phyloP scores from a whole-genome alignment of 305 asterid genomes.

The Fraxinus baroniana region DNA sequence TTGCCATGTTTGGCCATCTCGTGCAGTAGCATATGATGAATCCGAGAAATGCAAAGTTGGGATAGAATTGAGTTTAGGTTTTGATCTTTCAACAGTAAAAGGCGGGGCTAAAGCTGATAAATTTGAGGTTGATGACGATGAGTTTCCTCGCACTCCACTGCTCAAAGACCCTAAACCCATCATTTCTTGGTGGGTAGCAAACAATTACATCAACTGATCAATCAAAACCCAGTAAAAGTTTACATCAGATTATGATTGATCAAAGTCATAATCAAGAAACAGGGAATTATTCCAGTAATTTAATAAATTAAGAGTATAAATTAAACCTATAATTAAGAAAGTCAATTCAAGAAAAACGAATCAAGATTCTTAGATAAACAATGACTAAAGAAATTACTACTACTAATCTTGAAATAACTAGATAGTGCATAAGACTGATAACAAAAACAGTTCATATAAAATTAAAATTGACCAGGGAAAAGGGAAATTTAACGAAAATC shows the following conservation, averaged over 20 bases:
- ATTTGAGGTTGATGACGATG: conserved; percentile 64
- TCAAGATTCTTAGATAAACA: conserved; percentile 4
- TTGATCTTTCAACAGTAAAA: conserved; percentile 72
- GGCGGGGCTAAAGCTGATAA: conserved; percentile 92
- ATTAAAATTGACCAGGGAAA: background rate
- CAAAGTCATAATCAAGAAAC: background rate
- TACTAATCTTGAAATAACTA: background rate
- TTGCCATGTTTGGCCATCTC: conserved; percentile 52
- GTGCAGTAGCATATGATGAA: conserved; percentile 32
- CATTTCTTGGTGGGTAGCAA: conserved; percentile 35
- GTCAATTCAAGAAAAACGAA: conserved; percentile 1
- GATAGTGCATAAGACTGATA: background rate
- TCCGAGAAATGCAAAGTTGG: conserved; percentile 47
- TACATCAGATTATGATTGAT: conserved; percentile 8
- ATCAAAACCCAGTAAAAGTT: conserved; percentile 34
- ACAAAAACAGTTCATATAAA: background rate
- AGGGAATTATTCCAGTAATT: background rate
- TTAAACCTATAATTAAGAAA: conserved; percentile 10
- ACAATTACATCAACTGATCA: conserved; percentile 33
- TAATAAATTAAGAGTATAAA: background rate
- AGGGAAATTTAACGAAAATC: background rate
- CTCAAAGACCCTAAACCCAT: conserved; percentile 66
- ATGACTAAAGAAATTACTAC: conserved; percentile 1
- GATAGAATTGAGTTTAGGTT: conserved; percentile 51
- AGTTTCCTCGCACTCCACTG: conserved; percentile 46